Percentiles rank a stretch among this genome's conserved stretches.
Conservation (phyloP, 106 monocot species). For the Apostasia ramifera region DNA sequence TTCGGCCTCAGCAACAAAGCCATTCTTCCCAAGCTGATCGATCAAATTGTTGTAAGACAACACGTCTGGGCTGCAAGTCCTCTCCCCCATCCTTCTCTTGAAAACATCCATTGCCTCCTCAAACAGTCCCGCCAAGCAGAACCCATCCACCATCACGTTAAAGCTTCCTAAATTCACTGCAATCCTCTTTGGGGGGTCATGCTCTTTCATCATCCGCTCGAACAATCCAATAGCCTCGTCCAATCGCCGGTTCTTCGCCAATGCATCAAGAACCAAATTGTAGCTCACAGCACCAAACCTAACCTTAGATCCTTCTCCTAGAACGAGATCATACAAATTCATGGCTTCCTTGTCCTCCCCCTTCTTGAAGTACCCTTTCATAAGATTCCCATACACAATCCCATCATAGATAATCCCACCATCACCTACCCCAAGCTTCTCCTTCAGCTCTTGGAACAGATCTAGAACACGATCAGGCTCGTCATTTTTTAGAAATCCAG, state of each 20-base stretch:
- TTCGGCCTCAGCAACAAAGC: constrained; percentile 48
- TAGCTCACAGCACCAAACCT: constrained; percentile 72
- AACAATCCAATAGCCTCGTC: constrained; percentile 62
- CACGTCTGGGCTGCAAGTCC: constrained; percentile 58
- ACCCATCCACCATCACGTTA: constrained; percentile 89
- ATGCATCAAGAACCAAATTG: constrained; percentile 70
- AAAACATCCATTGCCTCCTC: constrained; percentile 67
- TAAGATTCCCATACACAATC: constrained; percentile 72
- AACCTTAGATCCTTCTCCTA: constrained; percentile 53
- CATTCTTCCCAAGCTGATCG: constrained; percentile 53
- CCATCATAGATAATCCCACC: constrained; percentile 48
- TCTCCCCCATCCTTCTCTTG: constrained; percentile 55
- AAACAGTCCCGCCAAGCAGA: constrained; percentile 47
- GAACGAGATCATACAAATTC: constrained; percentile 39
- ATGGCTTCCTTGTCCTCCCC: constrained; percentile 75
- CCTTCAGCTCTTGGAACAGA: constrained; percentile 59
- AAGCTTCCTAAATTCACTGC: constrained; percentile 81
- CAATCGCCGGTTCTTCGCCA: constrained; percentile 55
- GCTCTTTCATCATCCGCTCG: constrained; percentile 63
- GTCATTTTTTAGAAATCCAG: constrained; percentile 46
- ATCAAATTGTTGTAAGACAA: constrained; percentile 91
- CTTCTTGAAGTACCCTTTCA: constrained; percentile 77
- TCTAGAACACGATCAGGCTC: constrained; percentile 44
- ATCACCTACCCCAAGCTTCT: constrained; percentile 62
- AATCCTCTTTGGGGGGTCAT: constrained; percentile 61